A percentile compares a stretch with the other conserved stretches of the same genome.
Evolutionary conservation across 2,329 filamentous ascomycete genomes (phyloP).

Genomic region (Chaetoscypha palmicola): DNA sequence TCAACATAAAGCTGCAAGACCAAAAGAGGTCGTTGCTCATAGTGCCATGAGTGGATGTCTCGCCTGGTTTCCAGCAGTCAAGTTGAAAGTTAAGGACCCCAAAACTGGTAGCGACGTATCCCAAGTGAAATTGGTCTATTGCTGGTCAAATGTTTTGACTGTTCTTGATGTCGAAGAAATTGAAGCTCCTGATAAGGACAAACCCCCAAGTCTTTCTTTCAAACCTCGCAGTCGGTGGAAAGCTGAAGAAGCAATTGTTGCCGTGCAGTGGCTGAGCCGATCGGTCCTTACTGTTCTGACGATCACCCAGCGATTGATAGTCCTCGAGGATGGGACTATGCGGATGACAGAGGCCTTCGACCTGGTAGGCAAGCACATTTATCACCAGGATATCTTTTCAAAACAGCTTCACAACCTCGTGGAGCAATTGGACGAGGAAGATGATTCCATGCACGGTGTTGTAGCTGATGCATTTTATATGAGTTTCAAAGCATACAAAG

Average conservation of each 20-base stretch:
- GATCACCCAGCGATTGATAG: constrained; percentile 86
- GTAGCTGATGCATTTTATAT: constrained; percentile 97
- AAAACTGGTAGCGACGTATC: constrained; percentile 62
- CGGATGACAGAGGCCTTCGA: constrained; percentile 94
- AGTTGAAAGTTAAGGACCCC: constrained; percentile 69
- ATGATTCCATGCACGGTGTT: constrained; percentile 86
- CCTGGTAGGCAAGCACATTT: constrained; percentile 84
- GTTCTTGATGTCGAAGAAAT: constrained; percentile 81
- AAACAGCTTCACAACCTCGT: constrained; percentile 76
- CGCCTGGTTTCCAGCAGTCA: constrained; percentile 96
- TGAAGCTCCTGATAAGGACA: constrained; percentile 61
- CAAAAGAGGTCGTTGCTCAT: constrained; percentile 85
- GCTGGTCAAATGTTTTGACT: constrained; percentile 97
- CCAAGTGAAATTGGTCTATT: constrained; percentile 86
- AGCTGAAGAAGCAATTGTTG: constrained; percentile 90
- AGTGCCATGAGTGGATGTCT: constrained; percentile 89
- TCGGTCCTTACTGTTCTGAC: constrained; percentile 89
- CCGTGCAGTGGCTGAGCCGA: constrained; percentile 91
- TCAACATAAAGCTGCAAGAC: constrained; percentile 85
- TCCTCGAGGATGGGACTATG: constrained; percentile 83
- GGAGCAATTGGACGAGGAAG: constrained; percentile 81
- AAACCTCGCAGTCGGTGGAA: constrained; percentile 81
- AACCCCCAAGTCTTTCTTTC: constrained; percentile 72
- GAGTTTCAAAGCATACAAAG: constrained; percentile 95
- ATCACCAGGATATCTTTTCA: constrained; percentile 85